Base-by-base conservation (phyloP, 2,329 filamentous ascomycete genomes). In the Xylaria sp. region DNA sequence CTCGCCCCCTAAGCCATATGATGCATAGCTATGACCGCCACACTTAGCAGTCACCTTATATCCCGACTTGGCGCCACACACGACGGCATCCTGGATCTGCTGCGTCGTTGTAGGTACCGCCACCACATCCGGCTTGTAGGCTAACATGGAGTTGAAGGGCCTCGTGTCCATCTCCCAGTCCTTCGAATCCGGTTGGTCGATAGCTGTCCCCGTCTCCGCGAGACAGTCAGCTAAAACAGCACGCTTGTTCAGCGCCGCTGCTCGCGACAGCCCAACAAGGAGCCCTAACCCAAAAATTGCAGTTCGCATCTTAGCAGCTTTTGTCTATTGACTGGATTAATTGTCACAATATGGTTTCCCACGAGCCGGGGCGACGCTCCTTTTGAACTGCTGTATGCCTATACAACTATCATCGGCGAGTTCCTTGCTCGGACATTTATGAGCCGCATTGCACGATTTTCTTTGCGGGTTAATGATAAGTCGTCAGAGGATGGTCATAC, bases 11-110 rank as follows among this genome's bases (percentile, higher is more conserved):
- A 82, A 79, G 61, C 82, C 82, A 69, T 80, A 81, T 12, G 81
- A 82, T 23, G 82, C 83, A 73, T 85, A 86, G 5, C 82, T 84
- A 72, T 86, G 84, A n/a, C 84, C 84, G 41, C 84, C 84, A 44
- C 80, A 79, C 70, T 82, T 83, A 20, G 83, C 81, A 34, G 82
- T 82, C 2, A 85, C 83, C 73, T 83, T 84, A 63, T 83, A 76
- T 9, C 77, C 76, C 25, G 78, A 74, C 66, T 80, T 71, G n/a
- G 74, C 74, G 46, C 83, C 84, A 72, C 84, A 86, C 25, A 79
- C 73, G 13, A 86, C 80, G 9, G 83, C 82, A 66, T 80, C 79
- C 59, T 81, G 79, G 39, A 85, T 81, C 63, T 85, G 81, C 54
- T 82, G 79, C 52, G 76, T 75, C 13, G 80, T 83, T 6, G 75